Evolutionary conservation across 148 eudicot genomes (phyloP).

Genomic region (Beta vulgaris): DNA sequence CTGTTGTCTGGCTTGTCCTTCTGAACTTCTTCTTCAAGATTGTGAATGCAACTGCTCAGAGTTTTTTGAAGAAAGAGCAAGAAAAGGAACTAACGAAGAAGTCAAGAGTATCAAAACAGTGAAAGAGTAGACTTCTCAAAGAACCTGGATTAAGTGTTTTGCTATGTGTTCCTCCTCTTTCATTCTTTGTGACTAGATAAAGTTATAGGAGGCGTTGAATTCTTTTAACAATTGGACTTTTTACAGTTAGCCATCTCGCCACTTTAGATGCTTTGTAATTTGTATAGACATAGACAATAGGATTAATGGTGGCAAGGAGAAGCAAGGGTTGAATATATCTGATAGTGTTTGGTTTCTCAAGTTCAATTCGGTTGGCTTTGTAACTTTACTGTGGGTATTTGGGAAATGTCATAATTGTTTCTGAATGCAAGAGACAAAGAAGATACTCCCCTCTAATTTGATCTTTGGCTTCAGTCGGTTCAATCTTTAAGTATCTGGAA

Average conservation of each 20-base stretch:
- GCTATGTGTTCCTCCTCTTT: not conserved
- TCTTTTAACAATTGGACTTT: not conserved
- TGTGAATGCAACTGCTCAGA: conserved; percentile 69
- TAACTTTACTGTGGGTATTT: conserved; percentile 21
- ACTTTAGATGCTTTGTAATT: conserved; percentile 26
- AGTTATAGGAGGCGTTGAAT: not conserved
- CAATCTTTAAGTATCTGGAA: too few species aligned
- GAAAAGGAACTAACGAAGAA: conserved; percentile 54
- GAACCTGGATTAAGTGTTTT: not conserved
- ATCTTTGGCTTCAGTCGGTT: too few species aligned
- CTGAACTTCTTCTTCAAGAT: conserved; percentile 66
- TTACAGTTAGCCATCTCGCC: conserved; percentile 15
- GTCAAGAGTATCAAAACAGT: conserved; percentile 24
- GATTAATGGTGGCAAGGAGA: conserved; percentile 31
- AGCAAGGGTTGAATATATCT: conserved; percentile 6
- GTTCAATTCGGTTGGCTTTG: conserved; percentile 12
- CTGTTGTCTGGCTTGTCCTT: conserved; percentile 73
- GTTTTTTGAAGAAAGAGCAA: conserved; percentile 61
- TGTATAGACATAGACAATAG: conserved; percentile 40
- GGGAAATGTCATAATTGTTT: conserved; percentile 27
- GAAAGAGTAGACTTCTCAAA: not conserved
- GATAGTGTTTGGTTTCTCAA: conserved; percentile 4
- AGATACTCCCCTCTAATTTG: conserved; percentile 1
- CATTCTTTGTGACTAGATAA: conserved; percentile 5
- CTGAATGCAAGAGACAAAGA: conserved; percentile 30